Conservation (phyloP, 2,329 filamentous ascomycete species). For the Sphaerulina vaccinii region DNA sequence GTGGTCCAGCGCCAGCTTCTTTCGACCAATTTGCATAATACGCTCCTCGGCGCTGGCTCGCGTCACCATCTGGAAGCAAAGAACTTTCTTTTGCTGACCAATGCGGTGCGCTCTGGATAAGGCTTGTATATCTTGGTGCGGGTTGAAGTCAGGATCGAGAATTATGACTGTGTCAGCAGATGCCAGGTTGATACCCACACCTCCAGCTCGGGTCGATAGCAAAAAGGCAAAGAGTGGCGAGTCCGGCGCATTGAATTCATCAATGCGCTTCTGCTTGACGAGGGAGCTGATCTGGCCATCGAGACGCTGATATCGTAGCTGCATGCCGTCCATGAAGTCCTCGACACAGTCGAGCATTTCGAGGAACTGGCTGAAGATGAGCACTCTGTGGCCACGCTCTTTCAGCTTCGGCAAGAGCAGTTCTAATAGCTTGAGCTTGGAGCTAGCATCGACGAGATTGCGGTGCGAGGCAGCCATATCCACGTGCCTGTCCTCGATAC, state of each 20-base stretch:
- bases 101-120: slow-evolving; percentile 93
- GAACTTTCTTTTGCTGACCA: slow-evolving; percentile 90
- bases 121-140: slow-evolving; percentile 95
- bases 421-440: slow-evolving; percentile 81
- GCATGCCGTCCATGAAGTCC: slow-evolving; percentile 79
- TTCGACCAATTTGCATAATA: slow-evolving; percentile 91
- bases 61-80: slow-evolving; percentile 93
- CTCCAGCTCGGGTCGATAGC: slow-evolving; percentile 88
- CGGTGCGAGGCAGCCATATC: slow-evolving; percentile 64
- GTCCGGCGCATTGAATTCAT: slow-evolving; percentile 83
- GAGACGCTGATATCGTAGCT: slow-evolving; percentile 71
- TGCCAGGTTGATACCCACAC: slow-evolving; percentile 95
- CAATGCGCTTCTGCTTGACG: slow-evolving; percentile 91
- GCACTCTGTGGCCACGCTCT: slow-evolving; percentile 80
- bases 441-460: slow-evolving; percentile 86
- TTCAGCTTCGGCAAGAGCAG: slow-evolving; percentile 83
- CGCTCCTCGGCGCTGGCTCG: slow-evolving; percentile 87
- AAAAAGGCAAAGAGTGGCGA: slow-evolving; percentile 87
- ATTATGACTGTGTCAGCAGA: slow-evolving; percentile 98
- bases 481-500: slow-evolving; percentile 78
- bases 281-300: slow-evolving; percentile 80
- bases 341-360: slow-evolving; percentile 83
- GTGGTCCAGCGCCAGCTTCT: slow-evolving; percentile 94
- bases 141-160: slow-evolving; percentile 94
- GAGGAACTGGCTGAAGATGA: slow-evolving; percentile 96